Evolutionary conservation across 768 basidiomycete species (phyloP).

Genomic region (Auricularia sp.): DNA sequence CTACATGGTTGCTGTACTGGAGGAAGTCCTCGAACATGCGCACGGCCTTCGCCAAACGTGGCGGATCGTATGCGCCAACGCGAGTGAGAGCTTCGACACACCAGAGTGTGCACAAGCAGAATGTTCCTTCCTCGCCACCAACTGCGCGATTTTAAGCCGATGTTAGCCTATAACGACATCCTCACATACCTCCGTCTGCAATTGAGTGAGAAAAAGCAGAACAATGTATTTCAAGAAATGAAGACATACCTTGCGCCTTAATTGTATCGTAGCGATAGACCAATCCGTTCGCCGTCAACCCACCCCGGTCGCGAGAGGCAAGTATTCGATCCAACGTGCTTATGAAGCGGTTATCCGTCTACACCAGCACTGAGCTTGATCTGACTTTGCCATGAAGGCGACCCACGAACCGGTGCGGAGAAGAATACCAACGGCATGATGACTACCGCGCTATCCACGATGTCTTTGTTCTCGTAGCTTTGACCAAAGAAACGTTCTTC

Average conservation of each 20-base stretch:
- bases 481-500: slow-evolving; percentile 67
- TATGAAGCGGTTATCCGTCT: slow-evolving; percentile 85
- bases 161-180: no score
- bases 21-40: slow-evolving; percentile 90
- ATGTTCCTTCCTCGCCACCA: slow-evolving; percentile 92
- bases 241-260: slow-evolving; percentile 18
- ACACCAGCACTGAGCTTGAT: neutral
- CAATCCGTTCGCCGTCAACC: slow-evolving; percentile 71
- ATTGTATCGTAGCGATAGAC: slow-evolving; percentile 11
- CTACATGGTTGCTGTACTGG: slow-evolving; percentile 74
- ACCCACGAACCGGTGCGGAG: slow-evolving; percentile 54
- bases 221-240: neutral
- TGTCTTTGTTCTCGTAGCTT: slow-evolving; percentile 76
- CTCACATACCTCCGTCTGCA: slow-evolving; percentile 27
- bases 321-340: slow-evolving; percentile 76
- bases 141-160: slow-evolving; percentile 26
- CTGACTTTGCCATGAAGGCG: neutral
- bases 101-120: slow-evolving; percentile 83
- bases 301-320: slow-evolving; percentile 81
- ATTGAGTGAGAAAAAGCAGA: slow-evolving; percentile 52
- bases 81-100: slow-evolving; percentile 83
- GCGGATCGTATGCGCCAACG: slow-evolving; percentile 66
- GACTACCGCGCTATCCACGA: slow-evolving; percentile 78
- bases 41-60: slow-evolving; percentile 56
- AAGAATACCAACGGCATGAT: slow-evolving; percentile 95